Conservation (phyloP, 805 yeast genomes). For the Candida broadrunensis region DNA sequence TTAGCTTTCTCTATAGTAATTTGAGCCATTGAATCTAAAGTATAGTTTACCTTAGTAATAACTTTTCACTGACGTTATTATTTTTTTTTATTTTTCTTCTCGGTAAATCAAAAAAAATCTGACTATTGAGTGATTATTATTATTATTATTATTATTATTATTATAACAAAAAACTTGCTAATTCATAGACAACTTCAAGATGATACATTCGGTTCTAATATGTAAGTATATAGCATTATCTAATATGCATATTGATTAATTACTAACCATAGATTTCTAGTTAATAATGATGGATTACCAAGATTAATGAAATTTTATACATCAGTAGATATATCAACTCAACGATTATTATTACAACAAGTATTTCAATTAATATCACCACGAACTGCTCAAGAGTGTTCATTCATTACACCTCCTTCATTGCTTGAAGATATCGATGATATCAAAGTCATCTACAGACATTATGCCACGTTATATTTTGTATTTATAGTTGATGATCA, state of each 20-base stretch:
- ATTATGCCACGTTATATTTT: slow-evolving; percentile 93
- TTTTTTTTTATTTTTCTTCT: too few relatives aligned
- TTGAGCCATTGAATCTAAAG: not conserved
- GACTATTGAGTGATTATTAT: too few relatives aligned
- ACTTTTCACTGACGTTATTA: too few relatives aligned
- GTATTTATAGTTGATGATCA: slow-evolving; percentile 95
- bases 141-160: too few relatives aligned
- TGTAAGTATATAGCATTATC: slow-evolving; percentile 54
- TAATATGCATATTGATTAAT: not conserved
- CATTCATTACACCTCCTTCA: slow-evolving; percentile 88
- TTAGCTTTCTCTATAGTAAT: slow-evolving; percentile 14
- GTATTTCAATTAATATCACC: slow-evolving; percentile 74
- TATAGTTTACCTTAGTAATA: too few relatives aligned
- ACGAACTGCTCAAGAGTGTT: slow-evolving; percentile 75
- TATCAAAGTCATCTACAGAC: slow-evolving; percentile 87
- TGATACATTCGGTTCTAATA: slow-evolving; percentile 86
- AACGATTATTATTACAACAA: slow-evolving; percentile 74
- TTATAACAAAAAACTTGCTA: too few relatives aligned
- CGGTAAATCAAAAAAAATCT: too few relatives aligned
- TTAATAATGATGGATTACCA: slow-evolving; percentile 88
- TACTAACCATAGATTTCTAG: slow-evolving; percentile 36
- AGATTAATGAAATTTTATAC: slow-evolving; percentile 89
- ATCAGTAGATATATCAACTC: slow-evolving; percentile 82
- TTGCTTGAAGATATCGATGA: slow-evolving; percentile 65
- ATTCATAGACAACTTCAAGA: too few relatives aligned